phyloP scores from a whole-genome alignment of 305 asterid genomes.

The Plantago lanceolata region DNA sequence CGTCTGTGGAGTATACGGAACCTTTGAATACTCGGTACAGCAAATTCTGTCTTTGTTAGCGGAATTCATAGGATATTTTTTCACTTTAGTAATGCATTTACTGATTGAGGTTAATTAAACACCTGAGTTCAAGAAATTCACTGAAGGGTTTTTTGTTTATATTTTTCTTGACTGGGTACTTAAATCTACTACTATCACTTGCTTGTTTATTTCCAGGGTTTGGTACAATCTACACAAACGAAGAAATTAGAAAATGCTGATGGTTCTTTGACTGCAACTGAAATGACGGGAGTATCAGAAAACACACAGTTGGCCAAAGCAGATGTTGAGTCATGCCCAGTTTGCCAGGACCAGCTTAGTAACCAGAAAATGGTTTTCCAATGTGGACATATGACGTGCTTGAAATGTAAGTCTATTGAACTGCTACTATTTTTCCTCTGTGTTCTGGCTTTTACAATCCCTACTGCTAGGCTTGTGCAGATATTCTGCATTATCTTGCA shows the following conservation, averaged over 20 bases:
- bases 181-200: conserved; percentile 14
- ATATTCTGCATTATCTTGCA: neutral
- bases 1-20: no score
- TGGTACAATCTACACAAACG: conserved; percentile 61
- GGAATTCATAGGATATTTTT: no score
- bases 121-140: neutral
- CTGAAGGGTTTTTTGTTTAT: neutral
- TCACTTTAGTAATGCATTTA: no score
- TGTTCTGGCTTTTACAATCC: no score
- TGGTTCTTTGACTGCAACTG: conserved; percentile 33
- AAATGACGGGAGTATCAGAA: conserved; percentile 30
- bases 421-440: no score
- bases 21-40: no score
- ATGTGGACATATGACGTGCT: conserved; percentile 91
- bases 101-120: neutral
- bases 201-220: conserved; percentile 52
- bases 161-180: conserved; percentile 16
- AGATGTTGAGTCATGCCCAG: conserved; percentile 65
- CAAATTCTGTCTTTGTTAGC: no score
- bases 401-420: conserved; percentile 64
- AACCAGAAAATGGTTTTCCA: conserved; percentile 93
- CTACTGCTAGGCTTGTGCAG: no score
- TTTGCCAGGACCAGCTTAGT: conserved; percentile 87
- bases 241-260: conserved; percentile 35
- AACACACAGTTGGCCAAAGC: conserved; percentile 30